These are phyloP conservation scores for Nidularia pulvinata DNA, from an alignment of 768 basidiomycete genomes.

Conservation along the genomic window DNA sequence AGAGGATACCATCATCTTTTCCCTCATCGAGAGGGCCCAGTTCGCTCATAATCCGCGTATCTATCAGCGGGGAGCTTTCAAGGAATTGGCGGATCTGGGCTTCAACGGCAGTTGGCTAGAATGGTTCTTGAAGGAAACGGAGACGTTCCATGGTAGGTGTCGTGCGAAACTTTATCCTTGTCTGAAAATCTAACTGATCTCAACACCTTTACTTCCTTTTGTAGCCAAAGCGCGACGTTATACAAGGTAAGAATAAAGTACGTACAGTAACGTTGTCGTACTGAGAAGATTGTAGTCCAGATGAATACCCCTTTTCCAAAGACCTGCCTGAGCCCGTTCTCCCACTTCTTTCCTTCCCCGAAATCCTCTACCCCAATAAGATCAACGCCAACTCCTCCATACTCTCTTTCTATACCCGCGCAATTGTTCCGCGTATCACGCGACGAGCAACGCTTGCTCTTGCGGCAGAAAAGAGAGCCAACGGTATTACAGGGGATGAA, in stretches of 20 bases:
- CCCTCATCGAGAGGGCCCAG: constrained; percentile 95
- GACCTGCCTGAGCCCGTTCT: constrained; percentile 85
- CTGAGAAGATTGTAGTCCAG: constrained; percentile 60
- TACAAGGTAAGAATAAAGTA: constrained; percentile 63
- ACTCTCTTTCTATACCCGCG: constrained; percentile 82
- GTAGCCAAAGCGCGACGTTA: constrained; percentile 93
- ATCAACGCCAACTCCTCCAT: constrained; percentile 91
- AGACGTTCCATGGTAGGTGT: constrained; percentile 87
- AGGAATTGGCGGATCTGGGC: constrained; percentile 70
- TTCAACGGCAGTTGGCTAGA: constrained; percentile 93
- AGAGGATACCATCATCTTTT: constrained; percentile 99
- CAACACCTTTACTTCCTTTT: not conserved
- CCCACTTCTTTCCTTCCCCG: constrained; percentile 68
- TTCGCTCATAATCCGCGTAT: constrained; percentile 93
- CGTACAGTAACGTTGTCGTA: not conserved
- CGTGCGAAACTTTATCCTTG: constrained; percentile 1
- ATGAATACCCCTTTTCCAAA: constrained; percentile 94
- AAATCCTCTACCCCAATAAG: constrained; percentile 75
- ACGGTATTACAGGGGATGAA: constrained; percentile 63
- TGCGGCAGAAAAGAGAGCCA: constrained; percentile 62
- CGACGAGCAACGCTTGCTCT: constrained; percentile 66
- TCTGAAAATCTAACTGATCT: not conserved
- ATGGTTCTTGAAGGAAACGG: constrained; percentile 97
- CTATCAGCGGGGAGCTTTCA: constrained; percentile 79
- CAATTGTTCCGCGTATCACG: constrained; percentile 91